Conservation (phyloP, 768 basidiomycete species). For the Gelatoporia subvermispora region DNA sequence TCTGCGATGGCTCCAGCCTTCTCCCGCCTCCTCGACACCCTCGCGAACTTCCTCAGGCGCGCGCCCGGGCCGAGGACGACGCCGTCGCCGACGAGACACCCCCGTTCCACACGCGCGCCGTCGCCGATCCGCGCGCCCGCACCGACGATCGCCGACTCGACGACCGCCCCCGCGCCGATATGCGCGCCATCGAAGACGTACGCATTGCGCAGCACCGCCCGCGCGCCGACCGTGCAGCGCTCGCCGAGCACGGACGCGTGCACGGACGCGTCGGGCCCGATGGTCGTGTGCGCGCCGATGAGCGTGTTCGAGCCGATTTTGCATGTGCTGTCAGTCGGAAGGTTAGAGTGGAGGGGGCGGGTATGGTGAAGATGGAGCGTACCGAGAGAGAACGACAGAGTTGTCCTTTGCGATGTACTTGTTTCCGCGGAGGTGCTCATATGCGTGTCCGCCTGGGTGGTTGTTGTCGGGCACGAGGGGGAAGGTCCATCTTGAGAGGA, state of each 20-base stretch:
- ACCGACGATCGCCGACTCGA: constrained; percentile 81
- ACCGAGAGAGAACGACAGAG: constrained; percentile 82
- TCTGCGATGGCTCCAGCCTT: constrained; percentile 29
- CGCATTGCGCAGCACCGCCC: constrained; percentile 63
- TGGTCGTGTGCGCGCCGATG: constrained; percentile 72
- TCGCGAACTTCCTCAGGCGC: constrained; percentile 59
- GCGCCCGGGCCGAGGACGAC: constrained; percentile 77
- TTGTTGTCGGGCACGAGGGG: constrained; percentile 95
- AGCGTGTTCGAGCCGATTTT: constrained; percentile 78
- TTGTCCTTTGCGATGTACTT: constrained; percentile 82
- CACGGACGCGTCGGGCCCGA: constrained; percentile 65
- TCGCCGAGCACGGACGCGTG: constrained; percentile 74
- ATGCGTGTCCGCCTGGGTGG: constrained; percentile 74
- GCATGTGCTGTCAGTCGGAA: constrained; percentile 52
- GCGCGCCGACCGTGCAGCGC: constrained; percentile 67
- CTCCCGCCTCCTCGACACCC: constrained; percentile 56
- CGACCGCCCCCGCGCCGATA: constrained; percentile 65
- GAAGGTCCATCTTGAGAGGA: constrained; percentile 90
- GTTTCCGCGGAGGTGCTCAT: constrained; percentile 85
- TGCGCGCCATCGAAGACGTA: constrained; percentile 80
- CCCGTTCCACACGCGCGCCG: constrained; percentile 59
- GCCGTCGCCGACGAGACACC: constrained; percentile 78
- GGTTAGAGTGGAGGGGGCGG: not conserved
- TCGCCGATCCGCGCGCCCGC: constrained; percentile 68
- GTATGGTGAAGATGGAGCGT: constrained; percentile 15